Evolutionary conservation across 2,329 filamentous ascomycete genomes (phyloP), one percentile per base, ranked within the genome.

Genomic region (Fusarium sp.): DNA sequence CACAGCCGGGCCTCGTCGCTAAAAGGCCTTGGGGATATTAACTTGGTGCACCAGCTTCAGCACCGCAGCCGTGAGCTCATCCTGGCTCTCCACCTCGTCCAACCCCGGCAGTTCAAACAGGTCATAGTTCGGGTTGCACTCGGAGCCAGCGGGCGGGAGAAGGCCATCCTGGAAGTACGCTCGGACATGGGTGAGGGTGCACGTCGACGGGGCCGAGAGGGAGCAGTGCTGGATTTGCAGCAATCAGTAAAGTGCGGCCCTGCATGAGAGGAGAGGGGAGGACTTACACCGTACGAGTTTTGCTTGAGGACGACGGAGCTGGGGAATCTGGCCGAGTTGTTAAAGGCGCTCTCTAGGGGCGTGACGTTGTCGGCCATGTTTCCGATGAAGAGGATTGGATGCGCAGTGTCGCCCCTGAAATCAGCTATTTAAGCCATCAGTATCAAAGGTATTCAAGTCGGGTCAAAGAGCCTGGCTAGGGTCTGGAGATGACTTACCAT

Each of bases 261-360:
- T 11, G 18, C 15, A 6, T 40, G 15, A 36, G 31, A 9, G 41
- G 13, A n/a, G 40, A 15, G 18, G 16, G 18, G 28, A n/a, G 9
- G 10, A 76, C 83, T 77, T 78, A 86, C 85, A 6, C 86, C 86
- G 41, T 84, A 87, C 1, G 83, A 83, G 46, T 87, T 83, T 69
- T 87, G 85, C 12, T 83, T 78, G 28, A 88, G 73, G 7, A 88
- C 76, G 1, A 81, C 79, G 0, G 85, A 86, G 13, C 79, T 81
- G 0, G 79, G 79, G 53, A 87, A 88, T 0, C 80, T 78, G 3
- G 75, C 77, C 15, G 77, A 82, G 77, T 84, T 84, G 60, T 82
- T 84, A n/a, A 78, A 62, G 6, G 85, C 84, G 64, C 82, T 85
- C 16, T 81, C 69, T 3, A 82, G 70, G 16, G 85, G 85, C n/a